Conservation (phyloP, 129 eudicot species). For the Mikania micrantha region DNA sequence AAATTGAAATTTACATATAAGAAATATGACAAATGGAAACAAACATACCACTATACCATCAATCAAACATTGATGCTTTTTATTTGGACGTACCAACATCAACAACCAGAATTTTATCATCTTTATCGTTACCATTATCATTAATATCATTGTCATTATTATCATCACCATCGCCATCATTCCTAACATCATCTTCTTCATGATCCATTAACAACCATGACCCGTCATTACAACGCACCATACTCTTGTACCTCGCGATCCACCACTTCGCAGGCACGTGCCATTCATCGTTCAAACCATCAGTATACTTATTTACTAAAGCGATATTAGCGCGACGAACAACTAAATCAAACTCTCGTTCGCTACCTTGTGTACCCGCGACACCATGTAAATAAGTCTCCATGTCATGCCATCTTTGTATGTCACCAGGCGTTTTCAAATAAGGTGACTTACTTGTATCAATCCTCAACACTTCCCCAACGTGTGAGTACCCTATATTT, state of each 20-base stretch:
- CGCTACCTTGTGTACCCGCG: slow-evolving; percentile 65
- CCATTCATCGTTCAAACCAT: slow-evolving; percentile 55
- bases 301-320: slow-evolving; percentile 52
- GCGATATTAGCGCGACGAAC: slow-evolving; percentile 47
- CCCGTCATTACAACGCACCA: slow-evolving; percentile 66
- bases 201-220: slow-evolving; percentile 70
- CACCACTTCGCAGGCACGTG: slow-evolving; percentile 65
- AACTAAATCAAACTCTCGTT: slow-evolving; percentile 52
- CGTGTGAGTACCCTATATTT: slow-evolving; percentile 57
- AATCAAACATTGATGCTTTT: background rate
- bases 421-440: slow-evolving; percentile 57
- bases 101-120: background rate
- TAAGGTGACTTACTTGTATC: slow-evolving; percentile 58
- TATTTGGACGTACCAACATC: slow-evolving; percentile 6
- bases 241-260: slow-evolving; percentile 58
- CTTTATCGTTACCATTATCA: background rate
- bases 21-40: background rate
- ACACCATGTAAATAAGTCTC: slow-evolving; percentile 84
- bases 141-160: background rate
- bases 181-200: slow-evolving; percentile 40
- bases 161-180: background rate
- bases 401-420: slow-evolving; percentile 58
- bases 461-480: slow-evolving; percentile 53
- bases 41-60: background rate
- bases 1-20: background rate